A percentile compares a stretch with the other conserved stretches of the same genome.
These are phyloP conservation scores for Salvia splendens DNA, from an alignment of 257 asterid species.

Conservation along the genomic window DNA sequence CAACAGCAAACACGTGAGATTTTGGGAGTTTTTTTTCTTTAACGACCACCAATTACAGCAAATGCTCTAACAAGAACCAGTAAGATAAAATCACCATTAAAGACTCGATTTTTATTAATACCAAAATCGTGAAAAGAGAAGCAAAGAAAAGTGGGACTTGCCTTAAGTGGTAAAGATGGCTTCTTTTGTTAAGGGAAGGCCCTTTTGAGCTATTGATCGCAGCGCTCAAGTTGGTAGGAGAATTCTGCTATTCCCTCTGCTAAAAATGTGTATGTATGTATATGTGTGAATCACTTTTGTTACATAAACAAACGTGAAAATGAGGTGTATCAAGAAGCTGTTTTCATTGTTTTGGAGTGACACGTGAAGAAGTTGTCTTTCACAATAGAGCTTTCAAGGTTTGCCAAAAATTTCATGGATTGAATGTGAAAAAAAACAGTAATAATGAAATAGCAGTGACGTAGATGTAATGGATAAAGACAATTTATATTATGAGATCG, in stretches of 20 bases:
- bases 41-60: neutral
- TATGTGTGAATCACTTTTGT: conserved; percentile 12
- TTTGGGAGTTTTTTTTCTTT: neutral
- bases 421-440: neutral
- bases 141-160: conserved; percentile 14
- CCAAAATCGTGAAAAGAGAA: neutral
- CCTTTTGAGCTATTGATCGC: conserved; percentile 25
- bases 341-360: conserved; percentile 9
- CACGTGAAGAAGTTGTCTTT: conserved; percentile 20
- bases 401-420: neutral
- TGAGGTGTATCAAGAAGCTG: neutral
- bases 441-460: neutral
- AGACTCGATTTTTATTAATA: neutral
- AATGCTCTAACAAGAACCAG: neutral
- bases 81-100: neutral
- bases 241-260: conserved; percentile 1
- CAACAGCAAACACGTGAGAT: neutral
- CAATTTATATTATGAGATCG: conserved; percentile 20
- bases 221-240: conserved; percentile 10
- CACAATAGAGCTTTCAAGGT: neutral
- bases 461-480: conserved; percentile 10
- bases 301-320: neutral
- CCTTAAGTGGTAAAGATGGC: neutral
- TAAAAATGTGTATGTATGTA: neutral
- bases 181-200: conserved; percentile 19